Evolutionary conservation across 1,284 basidiomycete genomes (phyloP).

Genomic region (Heterobasidion annosum): DNA sequence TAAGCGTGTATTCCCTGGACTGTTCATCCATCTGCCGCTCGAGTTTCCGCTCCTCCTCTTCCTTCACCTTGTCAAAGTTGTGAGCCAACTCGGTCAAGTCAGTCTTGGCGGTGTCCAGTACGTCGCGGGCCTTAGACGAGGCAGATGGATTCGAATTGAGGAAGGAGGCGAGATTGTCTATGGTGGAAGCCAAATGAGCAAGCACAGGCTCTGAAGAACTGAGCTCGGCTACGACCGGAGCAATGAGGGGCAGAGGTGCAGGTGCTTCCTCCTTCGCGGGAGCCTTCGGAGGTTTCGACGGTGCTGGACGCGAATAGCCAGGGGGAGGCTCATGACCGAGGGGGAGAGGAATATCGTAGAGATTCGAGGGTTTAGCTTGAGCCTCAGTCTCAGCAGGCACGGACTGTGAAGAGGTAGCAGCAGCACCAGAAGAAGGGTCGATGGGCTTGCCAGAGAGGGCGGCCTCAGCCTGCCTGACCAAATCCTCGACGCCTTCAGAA

Average conservation of each 20-base stretch:
- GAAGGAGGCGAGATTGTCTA: conserved; percentile 87
- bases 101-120: conserved; percentile 69
- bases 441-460: conserved; percentile 41
- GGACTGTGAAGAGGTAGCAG: conserved; percentile 23
- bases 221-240: conserved; percentile 73
- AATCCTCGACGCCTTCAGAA: conserved; percentile 54
- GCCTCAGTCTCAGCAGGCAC: conserved; percentile 16
- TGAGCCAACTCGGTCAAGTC: conserved; percentile 77
- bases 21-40: conserved; percentile 79
- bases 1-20: conserved; percentile 75
- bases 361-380: conserved; percentile 29
- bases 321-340: conserved; percentile 89
- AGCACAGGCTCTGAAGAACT: conserved; percentile 80
- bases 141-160: conserved; percentile 68
- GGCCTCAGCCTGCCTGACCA: conserved; percentile 62
- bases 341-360: conserved; percentile 73
- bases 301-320: conserved; percentile 60
- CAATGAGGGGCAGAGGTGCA: conserved; percentile 67
- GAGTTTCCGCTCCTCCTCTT: conserved; percentile 71
- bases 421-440: conserved; percentile 21
- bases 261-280: conserved; percentile 20
- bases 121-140: conserved; percentile 56
- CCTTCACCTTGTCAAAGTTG: conserved; percentile 76
- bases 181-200: conserved; percentile 85
- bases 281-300: conserved; percentile 21